A percentile compares a stretch with the other conserved stretches of the same genome.
Evolutionary conservation across 1,284 basidiomycete species (phyloP).

Genomic region (Fistulinella staudtii): DNA sequence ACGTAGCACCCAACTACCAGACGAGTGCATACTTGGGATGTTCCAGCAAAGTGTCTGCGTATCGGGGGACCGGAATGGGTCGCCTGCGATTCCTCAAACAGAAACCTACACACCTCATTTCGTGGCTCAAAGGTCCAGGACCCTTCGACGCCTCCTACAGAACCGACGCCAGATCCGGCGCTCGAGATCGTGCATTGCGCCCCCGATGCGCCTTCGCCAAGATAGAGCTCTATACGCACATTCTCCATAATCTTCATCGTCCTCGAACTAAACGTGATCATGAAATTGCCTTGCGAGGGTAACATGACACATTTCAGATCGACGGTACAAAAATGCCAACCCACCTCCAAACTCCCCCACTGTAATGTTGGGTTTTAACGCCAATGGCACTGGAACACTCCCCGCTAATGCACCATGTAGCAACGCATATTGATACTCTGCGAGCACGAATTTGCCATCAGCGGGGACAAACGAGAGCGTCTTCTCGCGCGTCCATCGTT

Average conservation of each 20-base stretch:
- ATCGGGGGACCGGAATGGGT: no score
- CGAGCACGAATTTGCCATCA: slow-evolving; percentile 85
- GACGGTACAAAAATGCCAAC: slow-evolving; percentile 10
- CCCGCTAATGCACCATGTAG: slow-evolving; percentile 26
- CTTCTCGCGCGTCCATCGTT: slow-evolving; percentile 77
- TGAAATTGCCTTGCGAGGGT: slow-evolving; percentile 59
- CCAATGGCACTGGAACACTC: slow-evolving; percentile 60
- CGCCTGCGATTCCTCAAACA: no score
- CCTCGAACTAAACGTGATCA: slow-evolving; percentile 66
- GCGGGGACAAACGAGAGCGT: slow-evolving; percentile 91
- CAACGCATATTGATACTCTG: slow-evolving; percentile 73
- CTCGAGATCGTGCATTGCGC: slow-evolving; percentile 62
- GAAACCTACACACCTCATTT: slow-evolving; percentile 58
- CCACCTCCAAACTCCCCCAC: slow-evolving; percentile 64
- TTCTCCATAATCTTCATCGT: slow-evolving; percentile 67
- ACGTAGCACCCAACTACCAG: slow-evolving; percentile 67
- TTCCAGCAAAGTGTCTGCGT: slow-evolving; percentile 70
- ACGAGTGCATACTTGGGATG: slow-evolving; percentile 64
- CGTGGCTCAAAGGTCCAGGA: slow-evolving; percentile 78
- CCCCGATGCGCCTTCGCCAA: slow-evolving; percentile 68
- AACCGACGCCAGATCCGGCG: slow-evolving; percentile 50
- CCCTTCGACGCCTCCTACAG: slow-evolving; percentile 38
- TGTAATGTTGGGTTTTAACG: slow-evolving; percentile 57
- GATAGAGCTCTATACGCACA: slow-evolving; percentile 64
- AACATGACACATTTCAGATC: background rate